Evolutionary conservation across 805 yeast species (phyloP), one percentile per base, ranked within the genome.

Genomic region (Metschnikowia lachancei): DNA sequence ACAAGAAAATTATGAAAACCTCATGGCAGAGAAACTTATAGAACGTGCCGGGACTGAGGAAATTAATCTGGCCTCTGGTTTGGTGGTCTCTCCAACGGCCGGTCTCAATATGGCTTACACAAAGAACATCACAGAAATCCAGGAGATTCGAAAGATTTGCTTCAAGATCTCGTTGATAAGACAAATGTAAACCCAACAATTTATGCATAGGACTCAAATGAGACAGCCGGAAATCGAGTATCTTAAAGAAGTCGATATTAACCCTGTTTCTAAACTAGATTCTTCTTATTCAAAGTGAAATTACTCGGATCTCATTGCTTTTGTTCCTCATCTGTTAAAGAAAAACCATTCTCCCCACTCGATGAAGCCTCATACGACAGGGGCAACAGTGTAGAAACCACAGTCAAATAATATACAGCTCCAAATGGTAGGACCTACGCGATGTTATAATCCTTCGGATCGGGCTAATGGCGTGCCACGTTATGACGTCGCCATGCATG

Each of bases 121-220:
- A 55, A 75, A 76, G 17, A 94, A 91, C 56, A 82, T 94, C 36
- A 68, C 74, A 1, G 78, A 85, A 52, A 87, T 94, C 75, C 97
- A 92, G 67, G 89, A 89, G 55, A 86, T 94, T 30, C 73, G 99
- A 47, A 86, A 83, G 53, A 75, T 88, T 3, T 91, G 97, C 62
- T 87, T 89, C 67, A 91, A 91, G 63, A 87, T 94, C 17, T 83
- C 92, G 4, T 69, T 90, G 40, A 87, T 94, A 47, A 75, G 96
- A 54, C 91, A 91, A 60, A 85, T 94, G 85, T 98, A 94, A 65
- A 85, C 85, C 16, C 87, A 85, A 41, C 84, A 81, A 49, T 82
- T 81, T 63, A 70, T 85, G 41, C 92, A 85, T 59, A 85, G 83
- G 42, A 76, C 89, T 0, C 92, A 85, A 57, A 70, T 83, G 74